These are phyloP conservation scores for Pezicula carpinea DNA, from an alignment of 2,329 filamentous ascomycete genomes.

Conservation along the genomic window DNA sequence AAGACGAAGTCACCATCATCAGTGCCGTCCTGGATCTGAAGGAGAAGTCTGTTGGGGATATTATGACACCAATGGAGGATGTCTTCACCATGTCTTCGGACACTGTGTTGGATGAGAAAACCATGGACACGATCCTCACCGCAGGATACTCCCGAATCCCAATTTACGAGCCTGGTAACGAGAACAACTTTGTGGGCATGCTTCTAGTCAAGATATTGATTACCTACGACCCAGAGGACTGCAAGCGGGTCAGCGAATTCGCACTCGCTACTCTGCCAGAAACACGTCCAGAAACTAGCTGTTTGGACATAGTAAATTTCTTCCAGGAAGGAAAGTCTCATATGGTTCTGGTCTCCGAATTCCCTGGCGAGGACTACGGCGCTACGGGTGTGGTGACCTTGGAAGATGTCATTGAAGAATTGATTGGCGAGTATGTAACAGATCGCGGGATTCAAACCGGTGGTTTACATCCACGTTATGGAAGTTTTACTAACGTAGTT, in stretches of 20 bases:
- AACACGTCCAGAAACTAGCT: conserved; percentile 91
- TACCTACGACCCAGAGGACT: conserved; percentile 95
- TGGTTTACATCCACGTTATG: not conserved
- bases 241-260: conserved; percentile 81
- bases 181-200: conserved; percentile 92
- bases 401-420: conserved; percentile 96
- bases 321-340: conserved; percentile 99
- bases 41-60: conserved; percentile 87
- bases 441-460: not conserved
- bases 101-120: conserved; percentile 84
- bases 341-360: conserved; percentile 93
- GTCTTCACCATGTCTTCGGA: conserved; percentile 97
- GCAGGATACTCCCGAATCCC: conserved; percentile 95
- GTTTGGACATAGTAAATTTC: conserved; percentile 97
- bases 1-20: conserved; percentile 98
- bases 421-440: conserved; percentile 87
- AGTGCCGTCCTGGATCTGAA: conserved; percentile 94
- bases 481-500: conserved; percentile 19
- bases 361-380: conserved; percentile 83
- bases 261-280: conserved; percentile 90
- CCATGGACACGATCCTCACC: conserved; percentile 89
- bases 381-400: conserved; percentile 91
- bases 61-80: conserved; percentile 98
- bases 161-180: conserved; percentile 81
- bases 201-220: conserved; percentile 97